Base-by-base conservation (phyloP, 208 protist genomes). In the Leishmania arabica region DNA sequence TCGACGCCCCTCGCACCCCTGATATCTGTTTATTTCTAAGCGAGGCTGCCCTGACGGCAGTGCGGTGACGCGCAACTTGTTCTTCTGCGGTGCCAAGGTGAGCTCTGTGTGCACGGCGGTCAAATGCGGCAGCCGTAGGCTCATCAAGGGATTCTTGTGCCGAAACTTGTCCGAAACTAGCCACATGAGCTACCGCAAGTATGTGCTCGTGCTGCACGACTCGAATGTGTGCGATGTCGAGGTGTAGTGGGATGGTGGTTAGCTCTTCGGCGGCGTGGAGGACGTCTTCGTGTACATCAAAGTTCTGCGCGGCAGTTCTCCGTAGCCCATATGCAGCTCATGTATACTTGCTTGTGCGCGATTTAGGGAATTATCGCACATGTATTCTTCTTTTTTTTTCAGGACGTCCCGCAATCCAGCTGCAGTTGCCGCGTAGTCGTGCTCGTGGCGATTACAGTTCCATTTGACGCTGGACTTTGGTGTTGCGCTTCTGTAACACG, bases 141-240 rank as follows among this genome's bases (percentile, higher is more conserved):
- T 92, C 75, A 70, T 88, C 11, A 51, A 88, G 27, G 88, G 86
- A 85, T 88, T 87, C 83, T 89, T 72, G 73, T 4, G 45, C 19
- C 82, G 83, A 47, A 89, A 90, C 68, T 70, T 21, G 24, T 31
- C 6, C 37, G 49, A 51, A n/a, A 19, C 11, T 9, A 58, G 54
- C 0, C 17, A 42, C 11, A 19, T 45, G 27, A 86, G 87, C 21
- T 78, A 84, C 37, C 89, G 89, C 78, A 45, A 85, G 2, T 91
- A 92, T 69, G 83, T 93, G n/a, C 75, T 92, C 1, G 77, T 92
- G 84, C 53, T 93, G 11, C 88, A 96, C 66, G 88, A 86, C 65
- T 86, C 77, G 3, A 76, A 89, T 47, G 49, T 82, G 17, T 62
- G 49, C 7, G 51, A 80, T 19, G 53, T 72, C 0, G 80, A 80